Base-by-base conservation (phyloP, 2,329 filamentous ascomycete genomes). In the Fusarium nematophilum region DNA sequence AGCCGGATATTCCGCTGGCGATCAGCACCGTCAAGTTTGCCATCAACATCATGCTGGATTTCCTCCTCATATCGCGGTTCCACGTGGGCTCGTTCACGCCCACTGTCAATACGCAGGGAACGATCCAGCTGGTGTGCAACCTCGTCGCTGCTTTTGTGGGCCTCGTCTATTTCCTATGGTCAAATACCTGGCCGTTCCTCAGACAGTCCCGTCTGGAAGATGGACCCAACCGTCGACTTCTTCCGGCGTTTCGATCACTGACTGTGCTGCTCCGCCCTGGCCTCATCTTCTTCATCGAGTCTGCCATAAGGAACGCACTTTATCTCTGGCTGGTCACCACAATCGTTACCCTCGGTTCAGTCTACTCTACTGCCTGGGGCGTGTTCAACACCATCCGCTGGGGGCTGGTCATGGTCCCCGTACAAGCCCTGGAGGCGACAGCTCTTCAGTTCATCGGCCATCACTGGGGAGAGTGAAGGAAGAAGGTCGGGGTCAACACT, bases 371-470 rank as follows among this genome's bases (percentile, higher is more conserved):
- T 0, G 87, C 89, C 1, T 92, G 88, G 89, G 86, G 88, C 2
- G 78, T 91, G 9, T 92, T 92, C 75, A 89, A 84, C 50, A 91
- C 88, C 0, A 91, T 92, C 34, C 81, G 88, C 11, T 91, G 89
- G 89, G 89, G 89, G 0, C 76, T 92, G 1, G 77, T 92, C 25
- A 92, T 92, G 89, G 87, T 91, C 0, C 89, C 89, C 0, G 86
- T 92, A 0, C 83, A 86, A 57, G 81, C 88, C 0, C 76, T 91
- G 1, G 88, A 92, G 70, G 84, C 85, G 3, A 88, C 88, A 0
- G 80, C 86, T 0, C 74, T 89, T 0, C 79, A 86, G 0, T 91
- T 91, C 65, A 79, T 90, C 13, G 87, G 88, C 0, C 89, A 92
- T 62, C 74, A 73, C 2, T 92, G 89, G 88, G 88, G 88, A 1